These are phyloP conservation scores for Mesotaenium endlicherianum DNA, from an alignment of 139 green algal species.

Conservation along the genomic window DNA sequence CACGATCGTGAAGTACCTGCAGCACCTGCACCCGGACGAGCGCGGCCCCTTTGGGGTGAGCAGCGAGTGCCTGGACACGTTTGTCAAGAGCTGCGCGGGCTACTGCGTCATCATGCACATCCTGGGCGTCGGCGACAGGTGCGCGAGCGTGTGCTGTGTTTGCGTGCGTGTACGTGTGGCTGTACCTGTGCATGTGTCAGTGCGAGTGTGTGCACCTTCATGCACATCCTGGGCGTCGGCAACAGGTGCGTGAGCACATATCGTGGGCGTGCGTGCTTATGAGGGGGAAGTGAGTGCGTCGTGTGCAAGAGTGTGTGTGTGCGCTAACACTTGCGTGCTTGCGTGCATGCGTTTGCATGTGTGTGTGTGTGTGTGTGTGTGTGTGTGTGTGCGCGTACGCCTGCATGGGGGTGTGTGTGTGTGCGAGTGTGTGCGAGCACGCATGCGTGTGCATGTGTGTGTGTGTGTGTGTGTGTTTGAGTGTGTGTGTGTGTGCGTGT, in stretches of 20 bases:
- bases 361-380: no score
- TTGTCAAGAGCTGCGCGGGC: slow-evolving; percentile 88
- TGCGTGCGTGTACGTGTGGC: no score
- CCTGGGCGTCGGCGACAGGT: slow-evolving; percentile 86
- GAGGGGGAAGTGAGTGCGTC: no score
- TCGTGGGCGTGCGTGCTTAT: no score
- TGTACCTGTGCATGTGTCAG: no score
- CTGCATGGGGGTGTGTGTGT: no score
- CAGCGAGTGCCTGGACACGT: slow-evolving; percentile 63
- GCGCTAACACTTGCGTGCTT: slow-evolving; percentile 96
- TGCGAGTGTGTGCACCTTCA: slow-evolving; percentile 95
- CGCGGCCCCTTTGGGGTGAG: slow-evolving; percentile 49
- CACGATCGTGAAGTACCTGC: slow-evolving; percentile 80
- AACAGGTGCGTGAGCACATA: slow-evolving; percentile 60
- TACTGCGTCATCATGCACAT: slow-evolving; percentile 98
- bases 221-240: slow-evolving; percentile 93
- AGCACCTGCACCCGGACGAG: slow-evolving; percentile 63
- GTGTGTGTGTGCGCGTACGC: no score
- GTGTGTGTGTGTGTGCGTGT: no score
- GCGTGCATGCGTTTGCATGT: no score
- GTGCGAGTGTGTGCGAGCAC: no score
- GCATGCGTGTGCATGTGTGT: no score
- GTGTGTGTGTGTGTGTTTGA: no score
- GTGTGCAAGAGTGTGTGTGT: slow-evolving; percentile 93
- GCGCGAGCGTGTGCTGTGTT: neutral